A percentile compares a stretch with the other conserved stretches of the same genome.
Evolutionary conservation across 2,329 filamentous ascomycete genomes (phyloP).

Genomic region (Xenosphaeropsis pyriputrescens): DNA sequence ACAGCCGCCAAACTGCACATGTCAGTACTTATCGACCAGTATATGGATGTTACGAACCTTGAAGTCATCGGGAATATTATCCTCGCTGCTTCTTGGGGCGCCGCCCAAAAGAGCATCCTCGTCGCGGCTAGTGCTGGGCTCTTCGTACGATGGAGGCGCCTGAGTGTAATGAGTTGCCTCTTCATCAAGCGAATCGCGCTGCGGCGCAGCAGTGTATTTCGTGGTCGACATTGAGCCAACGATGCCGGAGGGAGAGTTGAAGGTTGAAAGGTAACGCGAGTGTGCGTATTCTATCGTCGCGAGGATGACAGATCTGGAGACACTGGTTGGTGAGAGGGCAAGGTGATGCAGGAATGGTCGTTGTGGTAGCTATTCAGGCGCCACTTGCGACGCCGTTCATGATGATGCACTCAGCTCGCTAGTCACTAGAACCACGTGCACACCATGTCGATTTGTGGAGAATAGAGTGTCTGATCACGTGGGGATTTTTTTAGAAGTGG

Average conservation of each 20-base stretch:
- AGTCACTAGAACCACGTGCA: background rate
- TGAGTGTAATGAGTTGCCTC: constrained; percentile 50
- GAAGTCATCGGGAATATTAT: constrained; percentile 94
- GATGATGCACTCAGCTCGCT: no score
- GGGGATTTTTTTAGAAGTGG: no score
- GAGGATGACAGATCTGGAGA: no score
- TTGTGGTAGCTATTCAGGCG: no score
- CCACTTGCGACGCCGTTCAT: no score
- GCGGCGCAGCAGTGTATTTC: constrained; percentile 72
- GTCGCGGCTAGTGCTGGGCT: constrained; percentile 36
- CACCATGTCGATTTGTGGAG: background rate
- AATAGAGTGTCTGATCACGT: no score
- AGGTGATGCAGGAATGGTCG: no score
- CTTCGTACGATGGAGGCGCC: constrained; percentile 69
- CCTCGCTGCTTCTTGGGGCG: constrained; percentile 64
- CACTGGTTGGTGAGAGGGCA: no score
- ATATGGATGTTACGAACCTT: constrained; percentile 39
- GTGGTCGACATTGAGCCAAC: constrained; percentile 40
- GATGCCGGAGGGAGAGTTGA: constrained; percentile 1
- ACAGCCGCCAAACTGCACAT: constrained; percentile 65
- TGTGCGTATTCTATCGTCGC: background rate
- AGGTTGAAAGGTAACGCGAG: background rate
- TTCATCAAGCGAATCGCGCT: constrained; percentile 75
- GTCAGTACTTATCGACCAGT: background rate
- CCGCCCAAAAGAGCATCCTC: constrained; percentile 44